Conservation (phyloP, 2,329 filamentous ascomycete species). For the Colletotrichum tropicale region DNA sequence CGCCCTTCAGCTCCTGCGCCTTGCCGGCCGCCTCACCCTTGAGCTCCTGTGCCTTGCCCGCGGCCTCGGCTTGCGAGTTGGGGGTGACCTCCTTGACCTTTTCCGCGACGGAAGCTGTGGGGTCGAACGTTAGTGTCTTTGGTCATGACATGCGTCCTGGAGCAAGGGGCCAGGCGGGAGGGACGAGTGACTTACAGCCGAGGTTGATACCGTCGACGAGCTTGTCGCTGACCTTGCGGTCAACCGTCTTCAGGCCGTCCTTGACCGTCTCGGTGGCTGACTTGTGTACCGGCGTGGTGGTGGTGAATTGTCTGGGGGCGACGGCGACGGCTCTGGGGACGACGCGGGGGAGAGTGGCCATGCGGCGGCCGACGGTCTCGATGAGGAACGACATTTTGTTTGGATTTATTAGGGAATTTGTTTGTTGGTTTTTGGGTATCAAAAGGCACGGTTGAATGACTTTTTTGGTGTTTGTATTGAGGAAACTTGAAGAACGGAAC, state of each 20-base stretch:
- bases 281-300: conserved; percentile 49
- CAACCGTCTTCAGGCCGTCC: conserved; percentile 63
- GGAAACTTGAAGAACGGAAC: accelerated
- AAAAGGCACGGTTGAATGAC: not conserved
- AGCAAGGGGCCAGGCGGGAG: not conserved
- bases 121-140: not conserved
- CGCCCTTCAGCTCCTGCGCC: conserved; percentile 37
- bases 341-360: conserved; percentile 35
- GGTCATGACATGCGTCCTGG: not conserved
- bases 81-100: conserved; percentile 54
- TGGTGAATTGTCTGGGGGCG: conserved; percentile 56
- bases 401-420: not conserved
- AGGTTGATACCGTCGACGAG: conserved; percentile 65
- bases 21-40: conserved; percentile 45
- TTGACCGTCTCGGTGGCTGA: conserved; percentile 59
- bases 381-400: conserved; percentile 59
- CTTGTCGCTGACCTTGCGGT: conserved; percentile 65
- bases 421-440: not conserved
- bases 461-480: not conserved
- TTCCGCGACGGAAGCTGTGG: conserved; percentile 39
- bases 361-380: conserved; percentile 46
- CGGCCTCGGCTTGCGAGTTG: conserved; percentile 40
- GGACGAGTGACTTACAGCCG: conserved; percentile 48
- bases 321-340: conserved; percentile 40
- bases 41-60: conserved; percentile 39